Evolutionary conservation across 2,329 filamentous ascomycete species (phyloP).

Genomic region (Amesomyces nigricolor): DNA sequence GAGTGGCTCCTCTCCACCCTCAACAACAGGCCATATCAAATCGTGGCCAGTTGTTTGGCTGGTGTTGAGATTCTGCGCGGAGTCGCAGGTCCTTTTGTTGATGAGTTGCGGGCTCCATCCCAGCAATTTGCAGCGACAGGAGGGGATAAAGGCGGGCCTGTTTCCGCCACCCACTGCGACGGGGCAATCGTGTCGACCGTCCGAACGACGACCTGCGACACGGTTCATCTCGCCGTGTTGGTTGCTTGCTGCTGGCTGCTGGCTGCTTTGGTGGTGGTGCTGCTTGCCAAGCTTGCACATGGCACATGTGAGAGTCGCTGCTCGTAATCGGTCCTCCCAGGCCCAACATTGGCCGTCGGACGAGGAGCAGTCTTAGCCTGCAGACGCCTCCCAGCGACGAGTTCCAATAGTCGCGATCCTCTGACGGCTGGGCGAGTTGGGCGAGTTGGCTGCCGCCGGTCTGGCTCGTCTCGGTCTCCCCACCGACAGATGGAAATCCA

Average conservation of each 20-base stretch:
- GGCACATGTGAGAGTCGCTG: background rate
- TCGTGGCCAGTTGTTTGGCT: background rate
- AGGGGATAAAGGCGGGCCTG: background rate
- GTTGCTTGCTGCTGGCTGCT: too few species aligned
- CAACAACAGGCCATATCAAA: slow-evolving; percentile 7
- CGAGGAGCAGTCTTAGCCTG: background rate
- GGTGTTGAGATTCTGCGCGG: slow-evolving; percentile 5
- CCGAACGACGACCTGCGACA: background rate
- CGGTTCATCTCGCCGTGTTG: background rate
- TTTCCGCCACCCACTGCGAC: slow-evolving; percentile 2
- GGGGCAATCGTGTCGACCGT: background rate
- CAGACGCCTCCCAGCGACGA: background rate
- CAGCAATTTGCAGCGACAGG: background rate
- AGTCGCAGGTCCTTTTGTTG: slow-evolving; percentile 1
- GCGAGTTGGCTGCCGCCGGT: background rate
- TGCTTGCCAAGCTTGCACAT: background rate
- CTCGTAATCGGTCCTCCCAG: background rate
- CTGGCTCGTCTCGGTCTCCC: background rate
- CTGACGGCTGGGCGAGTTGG: background rate
- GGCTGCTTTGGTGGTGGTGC: background rate
- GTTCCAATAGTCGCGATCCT: slow-evolving; percentile 7
- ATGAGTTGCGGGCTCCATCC: background rate
- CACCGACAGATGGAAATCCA: background rate
- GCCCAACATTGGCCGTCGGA: background rate
- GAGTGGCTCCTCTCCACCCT: slow-evolving; percentile 10